phyloP scores from a whole-genome alignment of 768 basidiomycete genomes.

The Boletus edulis region DNA sequence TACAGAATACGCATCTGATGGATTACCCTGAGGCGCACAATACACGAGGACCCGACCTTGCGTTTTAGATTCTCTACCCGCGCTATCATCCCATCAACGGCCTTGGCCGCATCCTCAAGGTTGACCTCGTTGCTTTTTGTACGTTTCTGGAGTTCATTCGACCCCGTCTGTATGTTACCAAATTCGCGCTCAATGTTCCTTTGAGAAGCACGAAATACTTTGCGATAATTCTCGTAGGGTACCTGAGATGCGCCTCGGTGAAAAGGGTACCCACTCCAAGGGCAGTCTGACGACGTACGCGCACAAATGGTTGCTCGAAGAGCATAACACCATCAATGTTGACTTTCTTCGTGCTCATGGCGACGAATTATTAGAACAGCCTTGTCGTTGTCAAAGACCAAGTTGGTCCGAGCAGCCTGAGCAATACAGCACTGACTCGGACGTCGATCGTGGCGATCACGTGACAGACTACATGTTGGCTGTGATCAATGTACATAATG shows the following conservation, averaged over 20 bases:
- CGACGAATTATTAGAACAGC: slow-evolving; percentile 1
- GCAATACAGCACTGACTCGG: background rate
- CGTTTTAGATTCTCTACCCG: slow-evolving; percentile 79
- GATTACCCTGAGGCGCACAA: slow-evolving; percentile 8
- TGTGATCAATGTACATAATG: background rate
- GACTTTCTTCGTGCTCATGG: slow-evolving; percentile 45
- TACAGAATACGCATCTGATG: slow-evolving; percentile 13
- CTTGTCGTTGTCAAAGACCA: slow-evolving; percentile 9
- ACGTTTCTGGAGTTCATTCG: slow-evolving; percentile 58
- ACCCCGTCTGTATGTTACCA: slow-evolving; percentile 51
- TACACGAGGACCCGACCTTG: slow-evolving; percentile 56
- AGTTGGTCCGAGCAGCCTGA: background rate
- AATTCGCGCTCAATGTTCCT: slow-evolving; percentile 81
- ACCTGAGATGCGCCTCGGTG: slow-evolving; percentile 49
- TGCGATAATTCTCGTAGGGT: slow-evolving; percentile 86
- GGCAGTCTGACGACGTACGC: slow-evolving; percentile 42
- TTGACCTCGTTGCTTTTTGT: slow-evolving; percentile 37
- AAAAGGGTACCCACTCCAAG: background rate
- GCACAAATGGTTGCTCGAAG: slow-evolving; percentile 81
- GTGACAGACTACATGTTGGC: slow-evolving; percentile 13
- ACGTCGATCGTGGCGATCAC: slow-evolving; percentile 24
- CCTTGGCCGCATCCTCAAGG: slow-evolving; percentile 52
- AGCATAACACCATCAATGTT: slow-evolving; percentile 73
- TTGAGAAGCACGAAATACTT: slow-evolving; percentile 81
- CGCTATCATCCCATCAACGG: slow-evolving; percentile 74